A percentile compares a stretch with the other conserved stretches of the same genome.
Conservation (phyloP, 2,329 filamentous ascomycete genomes). For the Talaromyces sp. region DNA sequence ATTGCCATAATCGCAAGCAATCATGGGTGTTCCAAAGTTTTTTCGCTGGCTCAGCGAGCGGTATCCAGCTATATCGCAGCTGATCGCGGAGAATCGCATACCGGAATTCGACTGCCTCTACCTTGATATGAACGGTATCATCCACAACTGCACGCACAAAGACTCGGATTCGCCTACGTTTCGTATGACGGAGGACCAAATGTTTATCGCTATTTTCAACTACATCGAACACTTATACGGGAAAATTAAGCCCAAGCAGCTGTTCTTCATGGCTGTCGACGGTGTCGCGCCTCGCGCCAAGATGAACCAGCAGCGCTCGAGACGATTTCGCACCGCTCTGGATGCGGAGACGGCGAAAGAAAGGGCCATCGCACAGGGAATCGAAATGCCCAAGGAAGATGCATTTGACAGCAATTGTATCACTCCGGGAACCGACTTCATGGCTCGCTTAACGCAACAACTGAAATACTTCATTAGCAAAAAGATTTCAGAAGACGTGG, state of each 20-base stretch:
- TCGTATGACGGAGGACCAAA: conserved; percentile 92
- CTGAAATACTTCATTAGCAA: conserved; percentile 99
- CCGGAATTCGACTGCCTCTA: conserved; percentile 98
- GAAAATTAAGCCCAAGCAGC: conserved; percentile 96
- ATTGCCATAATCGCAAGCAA: conserved; percentile 23
- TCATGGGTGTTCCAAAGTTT: conserved; percentile 76
- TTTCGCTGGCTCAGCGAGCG: conserved; percentile 99
- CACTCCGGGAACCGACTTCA: conserved; percentile 92
- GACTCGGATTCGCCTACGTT: conserved; percentile 89
- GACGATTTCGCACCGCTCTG: conserved; percentile 88
- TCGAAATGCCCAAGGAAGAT: conserved; percentile 90
- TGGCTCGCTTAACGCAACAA: conserved; percentile 91
- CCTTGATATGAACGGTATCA: conserved; percentile 90
- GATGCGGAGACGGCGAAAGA: conserved; percentile 86
- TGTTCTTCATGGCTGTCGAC: conserved; percentile 99
- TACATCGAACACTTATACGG: conserved; percentile 98
- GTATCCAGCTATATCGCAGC: conserved; percentile 95
- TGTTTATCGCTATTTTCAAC: conserved; percentile 99
- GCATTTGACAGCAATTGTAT: conserved; percentile 99
- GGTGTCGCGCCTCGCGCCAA: conserved; percentile 96
- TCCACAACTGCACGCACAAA: conserved; percentile 98
- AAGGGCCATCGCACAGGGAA: conserved; percentile 82
- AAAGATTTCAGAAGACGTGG: conserved; percentile 92
- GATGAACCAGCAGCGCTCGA: conserved; percentile 98
- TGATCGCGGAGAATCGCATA: conserved; percentile 98